Evolutionary conservation across 164 flowering plant species (phyloP), one percentile per base, ranked within the genome.

Genomic region (Vitis vinifera): DNA sequence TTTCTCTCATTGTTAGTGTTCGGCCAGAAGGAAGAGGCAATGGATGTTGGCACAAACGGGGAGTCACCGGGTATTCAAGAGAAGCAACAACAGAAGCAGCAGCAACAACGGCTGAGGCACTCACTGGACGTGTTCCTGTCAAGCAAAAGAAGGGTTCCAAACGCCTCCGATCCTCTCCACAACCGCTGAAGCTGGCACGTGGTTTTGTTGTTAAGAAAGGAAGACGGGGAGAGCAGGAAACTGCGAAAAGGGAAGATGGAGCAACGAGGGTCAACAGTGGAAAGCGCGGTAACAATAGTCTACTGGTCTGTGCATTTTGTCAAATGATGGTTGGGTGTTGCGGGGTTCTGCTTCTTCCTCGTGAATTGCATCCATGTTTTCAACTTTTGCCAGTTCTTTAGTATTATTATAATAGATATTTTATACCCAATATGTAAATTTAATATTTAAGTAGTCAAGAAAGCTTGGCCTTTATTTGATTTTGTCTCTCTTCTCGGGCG

Each of bases 141-240:
- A 37, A 82, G 76, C 83, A 81, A 84, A 73, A 84, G 89, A 52
- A 81, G 68, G 68, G 86, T 86, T 27, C 87, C 87, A 1, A 77
- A 82, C 52, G 81, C 82, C n/a, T 76, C 89, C n/a, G 89, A 86
- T 67, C 89, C 89, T 64, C 89, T 86, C 17, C 89, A 86, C 80
- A 86, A 86, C 66, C 87, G 89, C 17, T 85, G 75, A 78, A 56
- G 52, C 53, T 2, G 16, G 27, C 27, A 23, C 27, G 27, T 23
- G 27, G 0, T 23, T 23, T 23, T 23, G 27, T 23, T 23, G 27
- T 23, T 23, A 23, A 1, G 27, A 0, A 23, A 23, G 27, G 27
- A 23, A 1, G 27, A 23, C 2, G 27, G 27, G 27, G 27, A 23
- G 27, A 23, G 71, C 15, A 27, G 56, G 16, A 68, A 27, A 30